Conservation (phyloP, 2,329 filamentous ascomycete species). For the Aspergillus sp. region DNA sequence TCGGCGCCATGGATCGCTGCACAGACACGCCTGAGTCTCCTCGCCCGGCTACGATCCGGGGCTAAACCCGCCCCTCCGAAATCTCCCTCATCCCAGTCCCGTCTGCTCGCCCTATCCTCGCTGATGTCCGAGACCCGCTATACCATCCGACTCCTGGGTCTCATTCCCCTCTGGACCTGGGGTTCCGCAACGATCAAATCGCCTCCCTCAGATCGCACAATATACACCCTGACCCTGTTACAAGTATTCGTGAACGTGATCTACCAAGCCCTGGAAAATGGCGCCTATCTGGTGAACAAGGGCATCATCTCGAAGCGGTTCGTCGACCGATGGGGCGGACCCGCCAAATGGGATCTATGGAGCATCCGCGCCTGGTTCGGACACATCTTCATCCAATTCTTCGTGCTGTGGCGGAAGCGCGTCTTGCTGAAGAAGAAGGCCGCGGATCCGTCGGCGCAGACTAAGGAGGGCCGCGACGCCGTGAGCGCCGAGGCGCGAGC, state of each 20-base stretch:
- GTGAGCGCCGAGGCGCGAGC: conserved; percentile 46
- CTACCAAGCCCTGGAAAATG: conserved; percentile 83
- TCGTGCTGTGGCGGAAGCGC: conserved; percentile 57
- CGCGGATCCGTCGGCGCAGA: conserved; percentile 23
- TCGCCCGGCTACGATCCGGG: conserved; percentile 30
- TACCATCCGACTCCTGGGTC: conserved; percentile 58
- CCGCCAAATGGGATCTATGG: conserved; percentile 65
- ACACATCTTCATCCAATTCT: conserved; percentile 74
- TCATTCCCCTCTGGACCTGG: conserved; percentile 77
- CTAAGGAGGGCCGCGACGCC: conserved; percentile 29
- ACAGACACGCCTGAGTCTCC: conserved; percentile 47
- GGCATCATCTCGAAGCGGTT: conserved; percentile 59
- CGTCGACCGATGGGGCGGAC: conserved; percentile 48
- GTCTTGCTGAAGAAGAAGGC: conserved; percentile 31
- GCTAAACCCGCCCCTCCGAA: conserved; percentile 6
- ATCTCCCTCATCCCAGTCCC: conserved; percentile 40
- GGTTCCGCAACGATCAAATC: conserved; percentile 62
- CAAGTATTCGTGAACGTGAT: conserved; percentile 67
- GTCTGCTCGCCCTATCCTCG: conserved; percentile 48
- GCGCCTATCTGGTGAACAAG: conserved; percentile 72
- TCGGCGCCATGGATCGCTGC: conserved; percentile 45
- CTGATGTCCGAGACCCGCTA: conserved; percentile 53
- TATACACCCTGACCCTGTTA: conserved; percentile 59
- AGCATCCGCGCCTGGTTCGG: conserved; percentile 78
- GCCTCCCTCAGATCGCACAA: conserved; percentile 44